Percentiles rank a stretch among this genome's conserved stretches.
phyloP scores from a whole-genome alignment of 225 moss, liverwort and hornwort genomes.

The Polytrichum commune region DNA sequence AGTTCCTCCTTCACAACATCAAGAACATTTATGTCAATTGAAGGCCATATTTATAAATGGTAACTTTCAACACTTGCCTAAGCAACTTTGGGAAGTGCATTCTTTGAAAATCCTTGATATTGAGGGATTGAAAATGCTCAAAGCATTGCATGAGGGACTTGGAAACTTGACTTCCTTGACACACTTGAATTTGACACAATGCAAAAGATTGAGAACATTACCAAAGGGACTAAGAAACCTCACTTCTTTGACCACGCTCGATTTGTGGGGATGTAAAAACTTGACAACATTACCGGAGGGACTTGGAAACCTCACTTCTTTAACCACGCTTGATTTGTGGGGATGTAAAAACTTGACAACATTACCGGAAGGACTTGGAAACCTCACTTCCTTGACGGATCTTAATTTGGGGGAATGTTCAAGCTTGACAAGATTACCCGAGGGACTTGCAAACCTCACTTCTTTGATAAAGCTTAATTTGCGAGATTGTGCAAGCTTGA shows the following conservation, averaged over 20 bases:
- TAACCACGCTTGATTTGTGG: accelerated
- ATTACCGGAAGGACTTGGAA: not conserved
- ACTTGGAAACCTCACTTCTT: not conserved
- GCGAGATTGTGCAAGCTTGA: no score
- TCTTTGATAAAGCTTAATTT: not conserved
- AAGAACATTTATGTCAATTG: not conserved
- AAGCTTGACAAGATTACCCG: no score
- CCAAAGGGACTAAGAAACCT: not conserved
- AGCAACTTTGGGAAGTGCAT: not conserved
- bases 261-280: accelerated
- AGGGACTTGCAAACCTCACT: not conserved
- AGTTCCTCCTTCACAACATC: no score
- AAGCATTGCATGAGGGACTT: not conserved
- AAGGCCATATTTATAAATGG: not conserved
- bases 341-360: not conserved
- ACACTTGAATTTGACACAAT: not conserved
- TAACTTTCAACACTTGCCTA: no score
- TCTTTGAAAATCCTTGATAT: not conserved
- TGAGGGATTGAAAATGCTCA: not conserved
- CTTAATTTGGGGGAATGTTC: no score
- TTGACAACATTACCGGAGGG: not conserved
- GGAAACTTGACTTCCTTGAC: not conserved
- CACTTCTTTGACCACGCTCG: not conserved
- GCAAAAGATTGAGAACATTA: not conserved
- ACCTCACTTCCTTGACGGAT: not conserved